Base-by-base conservation (phyloP, 495 filamentous ascomycete genomes). In the Evernia prunastri region DNA sequence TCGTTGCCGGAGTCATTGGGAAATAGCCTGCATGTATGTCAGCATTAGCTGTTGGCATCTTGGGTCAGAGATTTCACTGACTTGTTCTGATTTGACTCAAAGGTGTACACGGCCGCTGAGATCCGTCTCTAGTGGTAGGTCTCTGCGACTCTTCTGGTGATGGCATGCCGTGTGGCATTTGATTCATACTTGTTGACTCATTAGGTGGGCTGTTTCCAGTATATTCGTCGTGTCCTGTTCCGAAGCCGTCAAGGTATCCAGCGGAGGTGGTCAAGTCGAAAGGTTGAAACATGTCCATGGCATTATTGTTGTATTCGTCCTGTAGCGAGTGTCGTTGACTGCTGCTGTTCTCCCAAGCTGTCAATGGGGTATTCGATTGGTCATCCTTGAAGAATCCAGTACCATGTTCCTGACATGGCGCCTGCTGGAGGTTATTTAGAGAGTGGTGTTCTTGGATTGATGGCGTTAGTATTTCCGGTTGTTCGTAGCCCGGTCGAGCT, bases 401-500 rank as follows among this genome's bases (percentile, higher is more conserved):
- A 20, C 65, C 60, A 53, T 54, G 45, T 56, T 67, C 60, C 60
- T 49, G 60, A 67, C 40, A 29, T 36, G 51, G 59, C 51, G 66
- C 47, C 60, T 56, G 27, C 60, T 56, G 60, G 23, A 42, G 71
- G 70, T 64, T 77, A 72, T 59, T 69, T 65, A 59, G 66, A 72
- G 69, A 49, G 59, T 59, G 67, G 47, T 69, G 68, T 71, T 56
- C 58, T 58, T 67, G 60, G 17, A 33, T 54, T 63, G 64, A 49
- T 58, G 56, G 57, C 12, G 37, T 35, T 59, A 36, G 36, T 54
- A 56, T 37, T 37, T 51, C 31, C 40, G 15, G 1, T 57, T 53
- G 62, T 18, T 66, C 73, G 66, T 65, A 74, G 75, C 84, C 84
- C 81, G 83, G 86, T 82, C 86, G 85, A 78, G 78, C 78, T 76